Base-by-base conservation (phyloP, 495 filamentous ascomycete genomes). In the Aspergillus baeticus region DNA sequence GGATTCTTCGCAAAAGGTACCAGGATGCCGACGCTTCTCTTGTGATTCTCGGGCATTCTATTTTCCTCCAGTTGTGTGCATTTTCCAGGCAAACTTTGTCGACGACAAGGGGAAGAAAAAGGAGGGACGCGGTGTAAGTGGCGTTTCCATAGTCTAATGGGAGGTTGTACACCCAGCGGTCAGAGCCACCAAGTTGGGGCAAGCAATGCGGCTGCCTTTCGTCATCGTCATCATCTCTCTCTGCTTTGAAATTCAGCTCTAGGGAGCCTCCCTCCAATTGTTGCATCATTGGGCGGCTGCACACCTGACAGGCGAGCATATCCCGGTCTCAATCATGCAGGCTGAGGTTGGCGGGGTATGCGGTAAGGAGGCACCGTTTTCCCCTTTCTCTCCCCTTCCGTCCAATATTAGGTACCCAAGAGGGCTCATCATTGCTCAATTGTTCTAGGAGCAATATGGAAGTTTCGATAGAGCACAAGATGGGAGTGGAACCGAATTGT, bases 61-160 rank as follows among this genome's bases (percentile, higher is more conserved):
- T 33, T 54, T 45, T 36, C 23, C 20, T 44, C 33, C n/a, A n/a
- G 39, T 45, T 45, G 36, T 29, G 50, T 37, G 23, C 45, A 41
- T 45, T 10, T 46, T 15, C 23, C 39, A 17, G 17, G 33, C n/a
- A 37, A 22, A 53, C 31, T 47, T 33, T 3, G 23, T 37, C 22
- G n/a, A 29, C 20, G 13, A 2, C 15, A 15, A 1, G 15, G 15
- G 33, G 29, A n/a, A n/a, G n/a, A n/a, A n/a, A 44, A 46, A 42
- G 59, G 59, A 62, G 59, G 56, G 51, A 60, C 45, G 58, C 52
- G 38, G 52, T 54, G 51, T 39, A 46, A 51, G 51, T 60, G 51
- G 58, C 58, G 58, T 55, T 55, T 41, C 47, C 26, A 55, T 61
- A 57, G 58, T 61, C 33, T 53, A 23, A 44, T 45, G n/a, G 17